Base-by-base conservation (phyloP, 768 basidiomycete genomes). In the Lanmaoa rubissima region DNA sequence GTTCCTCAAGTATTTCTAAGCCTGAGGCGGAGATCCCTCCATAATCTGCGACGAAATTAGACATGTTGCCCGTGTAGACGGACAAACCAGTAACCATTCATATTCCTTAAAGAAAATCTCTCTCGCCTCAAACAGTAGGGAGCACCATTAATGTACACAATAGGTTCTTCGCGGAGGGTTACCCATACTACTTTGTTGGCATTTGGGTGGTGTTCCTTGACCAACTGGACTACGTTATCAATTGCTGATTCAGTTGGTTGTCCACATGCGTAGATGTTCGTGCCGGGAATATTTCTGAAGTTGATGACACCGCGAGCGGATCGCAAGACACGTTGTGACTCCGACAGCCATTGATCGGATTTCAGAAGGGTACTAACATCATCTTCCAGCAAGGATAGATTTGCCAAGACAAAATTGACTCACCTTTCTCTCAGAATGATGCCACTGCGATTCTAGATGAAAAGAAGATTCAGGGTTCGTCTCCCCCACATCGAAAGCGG, bases 291-390 rank as follows among this genome's bases (percentile, higher is more conserved):
- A 54, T 87, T 87, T 51, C 97, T 84, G 78, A 97, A 98, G 66
- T 97, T 97, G 73, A 92, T 90, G 2, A 92, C 94, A n/a, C 97
- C 97, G 3, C 92, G 87, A 48, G 98, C 82, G 39, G 82, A 86
- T 45, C 83, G 72, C 47, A 82, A 78, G 41, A 88, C 83, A 46
- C 78, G 79, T 55, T 84, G 77, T 42, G 86, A 88, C 69, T 91
- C 85, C 24, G 82, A 81, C 12, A 86, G 73, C 94, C 94, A 98
- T 70, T 90, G 89, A 69, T 98, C 94, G 4, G 93, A 95, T 75
- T 98, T 97, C 58, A 96, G 78, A 3, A 95, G 79, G 2, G 87
- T 94, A 51, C 90, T 92, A 59, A 34, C 49, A 44, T 34, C 39
- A 46, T 38, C 24, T 42, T 53, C 5, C 13, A 53, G 43, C 21